Base-by-base conservation (phyloP, 495 filamentous ascomycete species). In the Penicillium cataractarum region DNA sequence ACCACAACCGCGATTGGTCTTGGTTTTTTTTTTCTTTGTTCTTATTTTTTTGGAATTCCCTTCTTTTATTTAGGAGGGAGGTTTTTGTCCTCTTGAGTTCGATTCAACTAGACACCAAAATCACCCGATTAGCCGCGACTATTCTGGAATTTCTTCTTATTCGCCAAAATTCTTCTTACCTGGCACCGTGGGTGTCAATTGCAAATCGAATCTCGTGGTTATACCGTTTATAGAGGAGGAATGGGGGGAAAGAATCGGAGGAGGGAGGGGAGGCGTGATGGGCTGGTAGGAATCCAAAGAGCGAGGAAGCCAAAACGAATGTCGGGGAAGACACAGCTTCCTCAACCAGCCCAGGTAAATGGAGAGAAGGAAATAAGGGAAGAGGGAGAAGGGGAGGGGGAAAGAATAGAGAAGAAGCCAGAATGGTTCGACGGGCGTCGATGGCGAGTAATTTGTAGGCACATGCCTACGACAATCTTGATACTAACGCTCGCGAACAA, bases 281-380 rank as follows among this genome's bases (percentile, higher is more conserved):
- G 66, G 66, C 61, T 62, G 64, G 64, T 64, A 52, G 39, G 56
- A 60, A 37, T 27, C 49, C 8, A 61, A 37, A 68, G 63, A 51
- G 52, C 33, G 26, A 65, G 33, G 58, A 61, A 48, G 48, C 58
- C 55, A 57, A 65, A 70, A 70, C 65, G 67, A 71, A 66, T 66
- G 67, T 71, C 68, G 49, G 60, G 62, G 64, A 65, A 69, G 62
- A 65, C 58, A 55, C 52, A 60, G 64, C 62, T 70, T 70, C 66
- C 67, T 64, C 63, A 65, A 65, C 65, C 65, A 62, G 61, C 57
- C 61, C 66, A 64, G 49, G 17, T 35, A 27, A 57, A 61, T 58
- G 46, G 35, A 40, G 55, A 46, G 58, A 29, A 62, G 62, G 69
- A 51, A 64, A 58, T 66, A 62, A 61, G 61, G 58, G 55, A 49